Evolutionary conservation across 208 protist genomes (phyloP), one percentile per base, ranked within the genome.

Genomic region (Vickermania spadyakhi): DNA sequence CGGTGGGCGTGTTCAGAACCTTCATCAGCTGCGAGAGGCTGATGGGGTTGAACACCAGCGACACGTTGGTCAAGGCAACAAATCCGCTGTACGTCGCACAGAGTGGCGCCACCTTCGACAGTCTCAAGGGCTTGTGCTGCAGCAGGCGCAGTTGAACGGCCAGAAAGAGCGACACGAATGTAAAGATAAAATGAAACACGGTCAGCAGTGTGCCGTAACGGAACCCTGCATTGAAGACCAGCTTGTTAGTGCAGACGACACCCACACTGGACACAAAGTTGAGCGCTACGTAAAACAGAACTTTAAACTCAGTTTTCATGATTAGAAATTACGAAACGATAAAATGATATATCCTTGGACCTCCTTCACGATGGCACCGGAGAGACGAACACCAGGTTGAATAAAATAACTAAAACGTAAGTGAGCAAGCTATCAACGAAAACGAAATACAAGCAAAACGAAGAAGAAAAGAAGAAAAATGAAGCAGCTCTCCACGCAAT

Each of bases 211-310:
- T 62, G 21, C 31, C 58, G 23, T 36, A 62, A n/a, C 11, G 36
- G 36, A 45, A 45, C 36, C 36, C 36, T n/a, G 81, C 62, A 11
- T 66, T 62, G 74, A 91, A 91, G 45, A 93, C 64, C 7, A 67
- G 51, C 54, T 93, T 91, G 60, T 93, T 89, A 18, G 65, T 61
- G 57, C 80, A 81, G 1, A 90, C 77, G 60, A 89, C 86, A 1
- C 36, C 36, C 7, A 45, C 36, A 45, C 36, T 45, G 18, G 62
- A 76, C 5, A 52, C 21, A 28, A 56, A 49, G 68, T 79, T 79
- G 2, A 79, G 63, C 0, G 22, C 58, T 28, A 75, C 42, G 41
- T 28, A 73, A 51, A 64, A 70, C n/a, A 31, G n/a, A n/a, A n/a
- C n/a, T n/a, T n/a, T n/a, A n/a, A n/a, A n/a, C n/a, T n/a, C n/a